Base-by-base conservation (phyloP, 179 eudicot genomes). In the Nepenthes alata region DNA sequence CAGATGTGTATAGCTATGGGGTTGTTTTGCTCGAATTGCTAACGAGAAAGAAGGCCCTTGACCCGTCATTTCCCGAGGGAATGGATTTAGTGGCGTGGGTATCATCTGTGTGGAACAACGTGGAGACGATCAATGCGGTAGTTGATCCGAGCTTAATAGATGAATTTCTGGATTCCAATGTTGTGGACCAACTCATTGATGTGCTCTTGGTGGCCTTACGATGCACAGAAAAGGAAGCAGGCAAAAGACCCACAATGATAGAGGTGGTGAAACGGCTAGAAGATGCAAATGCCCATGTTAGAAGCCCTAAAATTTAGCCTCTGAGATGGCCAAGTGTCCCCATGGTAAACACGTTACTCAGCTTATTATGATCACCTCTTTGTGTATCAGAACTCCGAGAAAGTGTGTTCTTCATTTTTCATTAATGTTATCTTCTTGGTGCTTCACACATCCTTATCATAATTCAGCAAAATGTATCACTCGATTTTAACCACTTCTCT, bases 1-100 rank as follows among this genome's bases (percentile, higher is more conserved):
- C 91, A 0, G 97, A 89, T 66, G 97, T 89, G 37, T 89, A 84
- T 71, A 83, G 91, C 72, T 87, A 82, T 49, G 97, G 97, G 48
- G 87, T 89, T 12, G 90, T 89, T 63, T 61, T 89, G 70, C 78
- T 89, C 62, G 94, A 82, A 65, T 48, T 89, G 61, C 58, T 89
- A 56, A 84, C 82, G 15, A 62, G 91, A 66, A 87, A 77, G 74
- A 75, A 67, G 75, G 82, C 85, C 1, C 70, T 77, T 35, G 91
- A 83, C 67, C 73, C 73, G 58, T 84, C 84, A 11, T 72, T 84
- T 55, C 57, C 65, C 3, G 83, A 74, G 44, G 84, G 72, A 45
- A 45, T 59, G 59, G 87, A 80, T 63, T 73, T 87, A 47, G 85
- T 78, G n/a, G 73, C 80, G 35, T 87, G 95, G 91, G 83, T 71